phyloP scores from a whole-genome alignment of 2,329 filamentous ascomycete species.

The Ophiocordyceps camponoti-leonardi region DNA sequence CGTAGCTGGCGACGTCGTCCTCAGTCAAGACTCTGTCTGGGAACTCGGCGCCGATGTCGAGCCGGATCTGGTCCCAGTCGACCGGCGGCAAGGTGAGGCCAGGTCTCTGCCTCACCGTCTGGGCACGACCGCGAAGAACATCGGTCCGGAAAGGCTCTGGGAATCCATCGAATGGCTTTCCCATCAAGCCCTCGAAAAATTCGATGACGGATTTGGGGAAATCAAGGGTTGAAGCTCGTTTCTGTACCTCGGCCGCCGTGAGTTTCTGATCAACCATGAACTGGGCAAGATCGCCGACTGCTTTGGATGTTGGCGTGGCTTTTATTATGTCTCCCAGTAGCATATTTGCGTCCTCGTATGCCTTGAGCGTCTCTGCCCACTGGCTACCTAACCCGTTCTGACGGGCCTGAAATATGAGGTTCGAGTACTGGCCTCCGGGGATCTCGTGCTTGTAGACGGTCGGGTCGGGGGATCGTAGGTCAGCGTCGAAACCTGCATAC shows the following conservation, averaged over 20 bases:
- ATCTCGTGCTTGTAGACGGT: slow-evolving; percentile 99
- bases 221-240: slow-evolving; percentile 74
- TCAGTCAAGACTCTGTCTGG: slow-evolving; percentile 55
- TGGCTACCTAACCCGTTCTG: slow-evolving; percentile 66
- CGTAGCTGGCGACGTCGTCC: slow-evolving; percentile 54
- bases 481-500: slow-evolving; percentile 96
- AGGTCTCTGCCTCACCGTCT: slow-evolving; percentile 79
- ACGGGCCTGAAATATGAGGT: slow-evolving; percentile 73
- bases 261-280: slow-evolving; percentile 99
- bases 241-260: slow-evolving; percentile 62
- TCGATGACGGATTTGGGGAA: slow-evolving; percentile 95
- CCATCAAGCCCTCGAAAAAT: slow-evolving; percentile 96
- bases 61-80: slow-evolving; percentile 70
- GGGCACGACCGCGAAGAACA: slow-evolving; percentile 76
- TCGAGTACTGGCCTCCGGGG: slow-evolving; percentile 92
- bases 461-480: slow-evolving; percentile 80
- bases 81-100: slow-evolving; percentile 80
- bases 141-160: slow-evolving; percentile 82
- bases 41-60: slow-evolving; percentile 73
- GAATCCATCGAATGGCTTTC: slow-evolving; percentile 94
- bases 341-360: slow-evolving; percentile 92
- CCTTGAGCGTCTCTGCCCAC: slow-evolving; percentile 98
- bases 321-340: slow-evolving; percentile 97
- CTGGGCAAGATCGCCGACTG: slow-evolving; percentile 91
- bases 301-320: slow-evolving; percentile 97